These are phyloP conservation scores for Phanerochaete carnosa DNA, from an alignment of 768 basidiomycete species.

Conservation along the genomic window DNA sequence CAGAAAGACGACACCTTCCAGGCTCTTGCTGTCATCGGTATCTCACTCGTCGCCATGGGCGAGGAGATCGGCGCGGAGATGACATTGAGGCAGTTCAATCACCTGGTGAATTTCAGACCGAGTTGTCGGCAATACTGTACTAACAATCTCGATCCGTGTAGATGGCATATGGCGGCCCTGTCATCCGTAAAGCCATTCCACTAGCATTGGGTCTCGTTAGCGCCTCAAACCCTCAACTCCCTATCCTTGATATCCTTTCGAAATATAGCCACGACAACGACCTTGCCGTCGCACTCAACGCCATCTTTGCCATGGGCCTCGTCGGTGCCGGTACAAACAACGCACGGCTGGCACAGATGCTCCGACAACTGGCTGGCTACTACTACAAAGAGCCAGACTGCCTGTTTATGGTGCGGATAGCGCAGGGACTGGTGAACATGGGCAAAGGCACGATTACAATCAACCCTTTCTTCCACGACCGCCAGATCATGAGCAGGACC, in stretches of 20 bases:
- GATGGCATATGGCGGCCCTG: conserved; percentile 98
- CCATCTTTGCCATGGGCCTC: conserved; percentile 98
- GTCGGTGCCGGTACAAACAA: conserved; percentile 99
- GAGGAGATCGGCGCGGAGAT: conserved; percentile 98
- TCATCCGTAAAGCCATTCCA: conserved; percentile 89
- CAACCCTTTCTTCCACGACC: conserved; percentile 95
- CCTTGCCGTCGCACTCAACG: conserved; percentile 92
- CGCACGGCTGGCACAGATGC: conserved; percentile 95
- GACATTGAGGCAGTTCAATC: conserved; percentile 96
- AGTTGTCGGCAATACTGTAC: not conserved
- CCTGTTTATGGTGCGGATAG: conserved; percentile 92
- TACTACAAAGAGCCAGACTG: conserved; percentile 98
- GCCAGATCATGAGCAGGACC: conserved; percentile 83
- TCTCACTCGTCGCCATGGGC: conserved; percentile 95
- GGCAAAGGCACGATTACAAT: conserved; percentile 97
- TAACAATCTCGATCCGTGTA: conserved; percentile 28
- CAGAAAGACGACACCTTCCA: conserved; percentile 77
- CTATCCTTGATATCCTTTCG: conserved; percentile 94
- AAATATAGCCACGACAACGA: conserved; percentile 99
- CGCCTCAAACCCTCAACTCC: conserved; percentile 92
- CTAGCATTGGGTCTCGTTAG: conserved; percentile 93
- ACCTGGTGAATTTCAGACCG: conserved; percentile 58
- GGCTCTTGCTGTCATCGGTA: conserved; percentile 89
- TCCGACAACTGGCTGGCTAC: conserved; percentile 95
- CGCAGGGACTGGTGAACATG: conserved; percentile 98